Base-by-base conservation (phyloP, 2,329 filamentous ascomycete species). In the Teratosphaeria destructans region DNA sequence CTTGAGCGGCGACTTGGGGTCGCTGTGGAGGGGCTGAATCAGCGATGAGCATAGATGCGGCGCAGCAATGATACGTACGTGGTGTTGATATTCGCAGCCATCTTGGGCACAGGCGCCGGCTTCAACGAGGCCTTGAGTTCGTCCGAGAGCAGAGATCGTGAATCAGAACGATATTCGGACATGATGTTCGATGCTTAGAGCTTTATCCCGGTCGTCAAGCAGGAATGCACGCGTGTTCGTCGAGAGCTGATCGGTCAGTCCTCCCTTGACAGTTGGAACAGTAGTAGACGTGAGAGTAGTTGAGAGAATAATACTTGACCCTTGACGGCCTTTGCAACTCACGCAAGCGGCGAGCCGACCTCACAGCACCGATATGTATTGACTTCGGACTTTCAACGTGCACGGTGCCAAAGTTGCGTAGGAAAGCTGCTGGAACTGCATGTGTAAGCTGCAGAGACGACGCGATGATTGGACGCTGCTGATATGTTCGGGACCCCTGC, bases 1-100 rank as follows among this genome's bases (percentile, higher is more conserved):
- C 57, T 57, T 57, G 57, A 58, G 56, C 23, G 59, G 59, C 49
- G 39, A 58, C 52, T 58, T 61, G 49, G 61, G 57, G 39, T 62
- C 61, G 61, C 72, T 75, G 52, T 53, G 54, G 35, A 54, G 53
- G 19, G 2, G 43, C 8, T 54, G n/a, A 35, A 56, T 49, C 49
- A 32, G 27, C 7, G 29, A 32, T 7, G 29, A 57, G 35, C 34
- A 27, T 3, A 49, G 37, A 4, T n/a, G 12, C 14, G 43, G 43
- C 14, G 19, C 8, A n/a, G 23, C n/a, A 23, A n/a, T 49, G 23
- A 5, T n/a, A 49, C 11, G 23, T 32, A 54, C 53, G 53, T 54
- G 53, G 53, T 32, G 27, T 54, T 54, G 5, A 54, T 55, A 56
- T 61, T 60, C 27, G 54, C 57, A 23, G 47, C 43, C 26, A 59